phyloP scores from a whole-genome alignment of 1,284 basidiomycete species.

The Somion occarium region DNA sequence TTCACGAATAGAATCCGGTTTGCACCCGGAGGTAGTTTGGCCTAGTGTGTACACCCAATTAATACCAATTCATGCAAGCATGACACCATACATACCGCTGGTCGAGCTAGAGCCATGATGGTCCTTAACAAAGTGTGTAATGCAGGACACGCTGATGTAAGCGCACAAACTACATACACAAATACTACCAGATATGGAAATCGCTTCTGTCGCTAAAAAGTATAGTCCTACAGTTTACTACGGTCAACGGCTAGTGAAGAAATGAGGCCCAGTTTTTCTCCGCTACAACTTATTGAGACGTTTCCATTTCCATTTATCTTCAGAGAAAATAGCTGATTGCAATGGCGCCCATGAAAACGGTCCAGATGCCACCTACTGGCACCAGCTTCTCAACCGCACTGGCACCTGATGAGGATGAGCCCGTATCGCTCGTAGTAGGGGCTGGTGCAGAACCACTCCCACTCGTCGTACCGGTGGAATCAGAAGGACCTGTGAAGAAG shows the following conservation, averaged over 20 bases:
- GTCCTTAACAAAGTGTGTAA: slow-evolving; percentile 6
- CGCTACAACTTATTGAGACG: no score
- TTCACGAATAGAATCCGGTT: slow-evolving; percentile 85
- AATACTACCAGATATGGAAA: no score
- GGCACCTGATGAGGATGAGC: not conserved
- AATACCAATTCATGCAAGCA: slow-evolving; percentile 6
- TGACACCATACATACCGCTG: slow-evolving; percentile 43
- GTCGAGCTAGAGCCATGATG: slow-evolving; percentile 59
- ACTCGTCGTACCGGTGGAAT: slow-evolving; percentile 12
- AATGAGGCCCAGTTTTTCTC: no score
- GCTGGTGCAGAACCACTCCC: not conserved
- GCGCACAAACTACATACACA: slow-evolving; percentile 3
- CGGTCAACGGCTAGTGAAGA: no score
- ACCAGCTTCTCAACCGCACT: slow-evolving; percentile 1
- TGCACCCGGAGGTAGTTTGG: slow-evolving; percentile 81
- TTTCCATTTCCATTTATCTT: no score
- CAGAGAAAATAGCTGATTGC: no score
- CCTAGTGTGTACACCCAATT: slow-evolving; percentile 31
- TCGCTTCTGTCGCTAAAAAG: no score
- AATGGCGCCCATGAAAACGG: no score
- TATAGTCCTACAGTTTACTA: no score
- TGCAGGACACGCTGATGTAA: not conserved
- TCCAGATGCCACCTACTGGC: no score
- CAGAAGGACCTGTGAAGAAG: slow-evolving; percentile 30
- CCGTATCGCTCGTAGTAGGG: not conserved